Evolutionary conservation across 1,284 basidiomycete genomes (phyloP).

Genomic region (Austroboletus niveus): DNA sequence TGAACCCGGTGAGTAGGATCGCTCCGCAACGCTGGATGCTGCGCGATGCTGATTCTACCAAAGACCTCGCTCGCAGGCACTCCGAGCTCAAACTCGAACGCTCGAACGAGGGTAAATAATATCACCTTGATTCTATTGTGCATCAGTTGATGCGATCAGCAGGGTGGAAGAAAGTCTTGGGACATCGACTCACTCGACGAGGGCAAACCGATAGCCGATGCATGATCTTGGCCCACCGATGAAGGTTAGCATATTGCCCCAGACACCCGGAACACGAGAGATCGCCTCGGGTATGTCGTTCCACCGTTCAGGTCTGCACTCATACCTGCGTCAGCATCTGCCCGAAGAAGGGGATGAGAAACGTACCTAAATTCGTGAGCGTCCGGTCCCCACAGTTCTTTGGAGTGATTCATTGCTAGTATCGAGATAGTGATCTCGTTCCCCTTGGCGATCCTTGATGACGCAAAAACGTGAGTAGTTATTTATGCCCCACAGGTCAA

Average conservation of each 20-base stretch:
- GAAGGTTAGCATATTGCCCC: slow-evolving; percentile 60
- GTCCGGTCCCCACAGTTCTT: slow-evolving; percentile 47
- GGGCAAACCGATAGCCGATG: slow-evolving; percentile 59
- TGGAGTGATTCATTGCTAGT: slow-evolving; percentile 37
- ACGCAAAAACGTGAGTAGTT: background rate
- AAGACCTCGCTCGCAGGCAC: background rate
- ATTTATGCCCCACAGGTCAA: background rate
- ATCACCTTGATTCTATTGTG: slow-evolving; percentile 23
- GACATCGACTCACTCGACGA: background rate
- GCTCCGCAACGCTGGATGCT: background rate
- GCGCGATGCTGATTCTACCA: background rate
- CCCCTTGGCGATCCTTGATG: slow-evolving; percentile 36
- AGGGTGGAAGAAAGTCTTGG: no score
- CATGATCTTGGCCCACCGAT: slow-evolving; percentile 58
- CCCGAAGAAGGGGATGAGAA: background rate
- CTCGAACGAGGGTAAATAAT: slow-evolving; percentile 20
- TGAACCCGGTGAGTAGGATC: background rate
- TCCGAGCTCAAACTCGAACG: background rate
- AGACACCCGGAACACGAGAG: slow-evolving; percentile 53
- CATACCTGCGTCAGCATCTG: background rate
- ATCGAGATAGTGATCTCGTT: slow-evolving; percentile 40
- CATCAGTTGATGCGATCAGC: background rate
- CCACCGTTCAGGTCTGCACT: slow-evolving; percentile 59
- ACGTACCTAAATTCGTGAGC: slow-evolving; percentile 33
- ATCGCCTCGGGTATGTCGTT: slow-evolving; percentile 44